These are phyloP conservation scores for Phanerochaete carnosa DNA, from an alignment of 768 basidiomycete species.

Conservation along the genomic window DNA sequence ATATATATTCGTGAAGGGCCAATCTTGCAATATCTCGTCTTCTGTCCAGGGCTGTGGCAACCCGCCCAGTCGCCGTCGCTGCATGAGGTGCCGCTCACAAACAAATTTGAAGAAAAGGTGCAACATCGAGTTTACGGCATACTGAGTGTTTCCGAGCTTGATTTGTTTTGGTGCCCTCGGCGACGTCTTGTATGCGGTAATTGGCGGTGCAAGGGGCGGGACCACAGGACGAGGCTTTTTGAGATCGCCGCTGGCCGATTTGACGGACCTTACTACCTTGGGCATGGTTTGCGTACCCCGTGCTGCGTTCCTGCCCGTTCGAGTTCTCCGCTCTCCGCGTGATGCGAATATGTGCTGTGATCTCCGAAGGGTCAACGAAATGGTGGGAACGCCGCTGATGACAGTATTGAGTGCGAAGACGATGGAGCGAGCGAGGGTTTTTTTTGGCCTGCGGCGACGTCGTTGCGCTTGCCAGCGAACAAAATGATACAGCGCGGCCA, in stretches of 20 bases:
- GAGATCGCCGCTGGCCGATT: background rate
- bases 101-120: slow-evolving; percentile 30
- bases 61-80: slow-evolving; percentile 26
- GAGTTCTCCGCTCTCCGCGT: background rate
- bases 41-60: slow-evolving; percentile 52
- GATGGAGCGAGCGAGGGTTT: background rate
- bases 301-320: background rate
- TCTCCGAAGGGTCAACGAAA: background rate
- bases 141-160: slow-evolving; percentile 19
- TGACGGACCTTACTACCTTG: background rate
- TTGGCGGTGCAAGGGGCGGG: background rate
- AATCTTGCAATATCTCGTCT: slow-evolving; percentile 51
- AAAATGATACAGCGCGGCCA: background rate
- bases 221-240: background rate
- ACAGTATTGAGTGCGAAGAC: background rate
- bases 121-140: slow-evolving; percentile 23
- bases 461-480: background rate
- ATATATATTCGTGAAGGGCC: slow-evolving; percentile 72
- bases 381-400: background rate
- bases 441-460: background rate
- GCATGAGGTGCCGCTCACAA: slow-evolving; percentile 28
- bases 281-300: background rate
- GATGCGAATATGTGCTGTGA: background rate
- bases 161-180: slow-evolving; percentile 2
- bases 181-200: slow-evolving; percentile 1